Conservation (phyloP, 768 basidiomycete species). For the Termitomyces sp. region DNA sequence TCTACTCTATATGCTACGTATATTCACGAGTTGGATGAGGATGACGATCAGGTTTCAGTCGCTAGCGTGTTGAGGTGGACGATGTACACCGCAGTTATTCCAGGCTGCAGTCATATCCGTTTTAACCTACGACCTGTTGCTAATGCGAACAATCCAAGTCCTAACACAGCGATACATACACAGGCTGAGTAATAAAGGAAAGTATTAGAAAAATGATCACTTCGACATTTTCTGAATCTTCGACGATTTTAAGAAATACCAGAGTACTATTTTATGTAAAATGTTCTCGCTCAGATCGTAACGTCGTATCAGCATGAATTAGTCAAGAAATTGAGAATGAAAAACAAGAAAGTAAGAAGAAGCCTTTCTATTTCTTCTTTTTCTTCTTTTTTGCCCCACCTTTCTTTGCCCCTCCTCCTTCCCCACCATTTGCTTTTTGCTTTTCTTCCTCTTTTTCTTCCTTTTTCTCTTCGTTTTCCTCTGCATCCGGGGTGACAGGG, state of each 20-base stretch:
- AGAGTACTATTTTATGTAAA: not conserved
- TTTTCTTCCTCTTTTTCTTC: constrained; percentile 10
- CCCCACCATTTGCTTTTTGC: constrained; percentile 10
- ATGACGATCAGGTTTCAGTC: too few relatives aligned
- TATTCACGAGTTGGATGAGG: too few relatives aligned
- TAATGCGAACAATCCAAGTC: too few relatives aligned
- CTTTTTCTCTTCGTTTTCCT: constrained; percentile 14
- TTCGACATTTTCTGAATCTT: not conserved
- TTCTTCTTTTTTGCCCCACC: constrained; percentile 13
- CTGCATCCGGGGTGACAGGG: constrained; percentile 7
- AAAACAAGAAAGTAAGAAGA: not conserved
- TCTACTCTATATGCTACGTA: too few relatives aligned
- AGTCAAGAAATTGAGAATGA: too few relatives aligned
- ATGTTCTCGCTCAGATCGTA: not conserved
- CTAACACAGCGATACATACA: too few relatives aligned
- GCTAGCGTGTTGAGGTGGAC: too few relatives aligned
- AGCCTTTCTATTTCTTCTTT: constrained; percentile 16
- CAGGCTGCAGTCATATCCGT: too few relatives aligned
- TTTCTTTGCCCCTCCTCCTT: constrained; percentile 13
- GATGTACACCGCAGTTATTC: too few relatives aligned
- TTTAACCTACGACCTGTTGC: too few relatives aligned
- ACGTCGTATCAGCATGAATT: not conserved
- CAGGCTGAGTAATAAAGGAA: too few relatives aligned
- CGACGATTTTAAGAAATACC: not conserved
- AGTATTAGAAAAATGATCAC: not conserved